Evolutionary conservation across 352 stramenopile genomes (phyloP), one percentile per base, ranked within the genome.

Genomic region (Globisporangium takayamanum): DNA sequence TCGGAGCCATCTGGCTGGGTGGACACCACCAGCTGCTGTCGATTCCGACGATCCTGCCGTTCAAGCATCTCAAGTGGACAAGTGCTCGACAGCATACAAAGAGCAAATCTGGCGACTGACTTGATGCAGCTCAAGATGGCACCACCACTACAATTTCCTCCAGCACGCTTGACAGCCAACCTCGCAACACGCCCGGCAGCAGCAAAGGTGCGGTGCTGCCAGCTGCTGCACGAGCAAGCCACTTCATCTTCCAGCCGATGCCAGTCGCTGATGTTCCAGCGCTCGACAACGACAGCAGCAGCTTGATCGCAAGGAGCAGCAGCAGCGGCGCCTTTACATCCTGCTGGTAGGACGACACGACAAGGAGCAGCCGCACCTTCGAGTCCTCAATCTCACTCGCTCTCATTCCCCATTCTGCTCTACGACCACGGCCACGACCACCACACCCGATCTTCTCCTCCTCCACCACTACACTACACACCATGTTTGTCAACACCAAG

Each of bases 361-460:
- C 3, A n/a, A 14, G 2, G 12, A 46, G 16, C 41, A 14, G 7
- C 41, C 41, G 15, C 41, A 46, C 41, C 41, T 15, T n/a, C 41
- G 16, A 4, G 41, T 15, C 41, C 16, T 5, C 11, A 15, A 11
- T 46, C 44, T 48, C 44, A 48, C 44, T 48, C n/a, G n/a, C 33
- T 26, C 55, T 62, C 57, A 63, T 63, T 63, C 57, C 22, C 26
- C 49, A 48, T 53, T 57, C 50, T 42, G n/a, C 57, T 8, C 53
- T 5, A 15, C 16, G 16, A 60, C 44, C 52, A 44, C 50, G 15
- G 16, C 26, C n/a, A 36, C 54, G 18, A 42, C 15, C 55, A 48
- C n/a, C 46, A 20, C 45, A 61, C 22, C 37, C 39, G 37, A 45
- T 20, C 14, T 46, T 10, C 42, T 15, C 39, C 42, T 15, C 39